Evolutionary conservation across 495 filamentous ascomycete genomes (phyloP).

Genomic region (Viridothelium virens): DNA sequence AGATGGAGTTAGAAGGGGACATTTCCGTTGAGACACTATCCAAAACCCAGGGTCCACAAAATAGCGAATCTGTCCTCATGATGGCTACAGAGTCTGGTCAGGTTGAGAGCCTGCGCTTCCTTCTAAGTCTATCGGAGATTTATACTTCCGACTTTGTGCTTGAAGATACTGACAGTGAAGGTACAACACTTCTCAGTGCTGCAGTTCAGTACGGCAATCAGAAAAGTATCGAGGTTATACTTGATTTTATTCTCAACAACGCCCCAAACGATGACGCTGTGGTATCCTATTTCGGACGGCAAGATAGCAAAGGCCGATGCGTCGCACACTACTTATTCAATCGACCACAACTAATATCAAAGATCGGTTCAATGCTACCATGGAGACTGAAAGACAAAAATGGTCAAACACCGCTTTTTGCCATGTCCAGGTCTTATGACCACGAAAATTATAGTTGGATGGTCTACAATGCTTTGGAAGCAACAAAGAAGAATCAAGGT

Average conservation of each 20-base stretch:
- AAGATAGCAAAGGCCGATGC: conserved; percentile 80
- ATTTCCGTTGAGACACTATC: conserved; percentile 73
- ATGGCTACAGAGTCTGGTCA: conserved; percentile 84
- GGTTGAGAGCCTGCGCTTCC: conserved; percentile 61
- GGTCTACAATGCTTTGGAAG: conserved; percentile 70
- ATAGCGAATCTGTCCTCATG: conserved; percentile 84
- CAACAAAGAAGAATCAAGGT: conserved; percentile 64
- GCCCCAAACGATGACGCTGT: conserved; percentile 46
- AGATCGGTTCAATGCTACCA: conserved; percentile 67
- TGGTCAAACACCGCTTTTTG: conserved; percentile 92
- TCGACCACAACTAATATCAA: conserved; percentile 66
- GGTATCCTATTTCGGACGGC: conserved; percentile 57
- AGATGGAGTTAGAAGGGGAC: conserved; percentile 72
- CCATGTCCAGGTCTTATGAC: conserved; percentile 90
- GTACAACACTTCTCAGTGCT: conserved; percentile 82
- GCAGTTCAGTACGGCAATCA: conserved; percentile 83
- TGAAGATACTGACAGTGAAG: conserved; percentile 78
- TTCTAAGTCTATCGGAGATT: conserved; percentile 66
- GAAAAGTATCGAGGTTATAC: conserved; percentile 64
- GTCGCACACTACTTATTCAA: conserved; percentile 96
- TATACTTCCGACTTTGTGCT: conserved; percentile 62
- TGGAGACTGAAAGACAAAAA: conserved; percentile 92
- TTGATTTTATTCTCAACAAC: conserved; percentile 54
- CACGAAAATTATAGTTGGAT: conserved; percentile 78
- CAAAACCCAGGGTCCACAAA: conserved; percentile 65